phyloP scores from a whole-genome alignment of 2,329 filamentous ascomycete genomes.

The Neophaeococcomyces aloes region DNA sequence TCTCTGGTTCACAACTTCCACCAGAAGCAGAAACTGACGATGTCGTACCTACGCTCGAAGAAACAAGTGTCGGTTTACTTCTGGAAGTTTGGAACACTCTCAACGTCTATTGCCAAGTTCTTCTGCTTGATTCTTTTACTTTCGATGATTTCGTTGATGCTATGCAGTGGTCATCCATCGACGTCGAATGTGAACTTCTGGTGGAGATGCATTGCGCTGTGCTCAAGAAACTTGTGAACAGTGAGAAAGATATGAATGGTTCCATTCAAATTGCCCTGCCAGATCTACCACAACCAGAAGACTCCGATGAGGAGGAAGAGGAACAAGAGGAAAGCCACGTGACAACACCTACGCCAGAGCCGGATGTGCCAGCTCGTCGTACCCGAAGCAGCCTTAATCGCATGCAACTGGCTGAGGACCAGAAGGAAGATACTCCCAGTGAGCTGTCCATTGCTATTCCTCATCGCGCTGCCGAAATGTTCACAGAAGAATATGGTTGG shows the following conservation, averaged over 20 bases:
- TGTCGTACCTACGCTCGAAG: slow-evolving; percentile 53
- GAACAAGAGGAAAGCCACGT: slow-evolving; percentile 47
- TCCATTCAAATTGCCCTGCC: slow-evolving; percentile 70
- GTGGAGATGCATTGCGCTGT: slow-evolving; percentile 87
- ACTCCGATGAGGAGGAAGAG: slow-evolving; percentile 53
- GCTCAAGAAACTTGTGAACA: slow-evolving; percentile 72
- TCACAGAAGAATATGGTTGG: slow-evolving; percentile 64
- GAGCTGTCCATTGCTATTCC: slow-evolving; percentile 31
- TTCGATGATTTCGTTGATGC: slow-evolving; percentile 93
- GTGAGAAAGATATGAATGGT: slow-evolving; percentile 59
- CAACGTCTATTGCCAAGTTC: slow-evolving; percentile 95
- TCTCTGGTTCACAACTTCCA: slow-evolving; percentile 42
- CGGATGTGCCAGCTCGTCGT: slow-evolving; percentile 58
- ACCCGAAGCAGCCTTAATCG: slow-evolving; percentile 81
- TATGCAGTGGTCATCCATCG: slow-evolving; percentile 63
- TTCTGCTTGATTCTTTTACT: slow-evolving; percentile 89
- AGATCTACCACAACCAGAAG: slow-evolving; percentile 60
- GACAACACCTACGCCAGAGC: slow-evolving; percentile 56
- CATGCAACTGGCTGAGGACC: slow-evolving; percentile 55
- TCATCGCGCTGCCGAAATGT: slow-evolving; percentile 59
- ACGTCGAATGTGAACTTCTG: slow-evolving; percentile 70
- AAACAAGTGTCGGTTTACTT: slow-evolving; percentile 74
- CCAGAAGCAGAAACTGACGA: slow-evolving; percentile 44
- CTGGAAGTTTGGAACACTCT: slow-evolving; percentile 93
- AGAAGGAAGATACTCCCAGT: slow-evolving; percentile 43